phyloP scores from a whole-genome alignment of 2,329 filamentous ascomycete species.

The Aspergillus sp. region DNA sequence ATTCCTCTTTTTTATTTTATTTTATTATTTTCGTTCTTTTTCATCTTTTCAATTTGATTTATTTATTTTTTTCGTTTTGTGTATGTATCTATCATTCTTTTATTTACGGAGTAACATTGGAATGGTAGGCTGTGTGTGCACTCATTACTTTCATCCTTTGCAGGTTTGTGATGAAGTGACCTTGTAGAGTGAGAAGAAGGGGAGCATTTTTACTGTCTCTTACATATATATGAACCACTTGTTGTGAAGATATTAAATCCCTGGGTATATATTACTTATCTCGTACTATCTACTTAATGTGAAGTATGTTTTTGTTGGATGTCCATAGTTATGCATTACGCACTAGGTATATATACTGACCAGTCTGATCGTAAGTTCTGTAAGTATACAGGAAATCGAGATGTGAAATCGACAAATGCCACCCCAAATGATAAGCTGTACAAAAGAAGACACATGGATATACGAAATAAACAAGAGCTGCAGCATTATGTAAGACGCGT shows the following conservation, averaged over 20 bases:
- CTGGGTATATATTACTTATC: no score
- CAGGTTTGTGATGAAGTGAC: no score
- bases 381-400: not conserved
- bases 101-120: no score
- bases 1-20: not conserved
- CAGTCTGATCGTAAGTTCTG: not conserved
- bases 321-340: not conserved
- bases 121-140: no score
- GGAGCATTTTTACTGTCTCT: no score
- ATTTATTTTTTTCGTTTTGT: not conserved
- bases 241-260: accelerated
- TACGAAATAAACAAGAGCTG: not conserved
- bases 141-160: no score
- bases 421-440: not conserved
- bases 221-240: no score
- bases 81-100: no score
- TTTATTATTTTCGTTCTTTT: not conserved
- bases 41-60: not conserved
- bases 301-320: no score
- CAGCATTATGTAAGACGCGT: not conserved
- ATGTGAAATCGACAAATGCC: not conserved
- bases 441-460: not conserved
- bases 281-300: no score
- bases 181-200: no score
- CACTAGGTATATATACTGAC: not conserved